Conservation (phyloP, 306 rosid species). For the Lathyrus tuberosus region DNA sequence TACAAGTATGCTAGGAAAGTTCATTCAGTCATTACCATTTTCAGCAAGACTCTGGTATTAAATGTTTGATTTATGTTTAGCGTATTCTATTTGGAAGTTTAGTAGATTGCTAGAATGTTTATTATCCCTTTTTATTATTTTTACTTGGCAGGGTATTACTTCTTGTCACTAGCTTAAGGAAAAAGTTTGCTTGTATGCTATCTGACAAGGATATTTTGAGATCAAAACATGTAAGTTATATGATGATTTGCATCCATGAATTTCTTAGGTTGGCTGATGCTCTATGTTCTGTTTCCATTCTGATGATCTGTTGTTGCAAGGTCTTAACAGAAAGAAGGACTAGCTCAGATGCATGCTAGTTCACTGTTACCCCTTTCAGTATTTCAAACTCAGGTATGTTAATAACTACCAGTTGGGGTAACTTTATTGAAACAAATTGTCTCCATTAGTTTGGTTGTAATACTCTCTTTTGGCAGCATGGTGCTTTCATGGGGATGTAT, state of each 20-base stretch:
- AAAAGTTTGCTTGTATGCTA: too few species aligned
- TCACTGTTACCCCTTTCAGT: slow-evolving; percentile 54
- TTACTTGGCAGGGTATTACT: slow-evolving; percentile 76
- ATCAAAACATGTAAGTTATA: slow-evolving; percentile 69
- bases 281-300: slow-evolving; percentile 36
- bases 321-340: slow-evolving; percentile 81
- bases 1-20: slow-evolving; percentile 66
- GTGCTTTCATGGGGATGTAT: slow-evolving; percentile 62
- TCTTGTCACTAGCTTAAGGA: slow-evolving; percentile 66
- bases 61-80: slow-evolving; percentile 24
- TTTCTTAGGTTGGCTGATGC: slow-evolving; percentile 36
- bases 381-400: slow-evolving; percentile 60
- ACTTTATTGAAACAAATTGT: slow-evolving; percentile 26
- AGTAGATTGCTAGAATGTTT: slow-evolving; percentile 34
- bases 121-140: slow-evolving; percentile 32
- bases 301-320: slow-evolving; percentile 49
- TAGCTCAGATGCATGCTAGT: slow-evolving; percentile 67
- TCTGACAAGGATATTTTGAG: slow-evolving; percentile 83
- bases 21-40: slow-evolving; percentile 72
- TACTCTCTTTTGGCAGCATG: slow-evolving; percentile 58
- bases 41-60: slow-evolving; percentile 85
- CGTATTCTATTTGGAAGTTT: slow-evolving; percentile 26
- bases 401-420: slow-evolving; percentile 15
- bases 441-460: slow-evolving; percentile 34
- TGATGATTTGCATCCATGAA: slow-evolving; percentile 28